phyloP scores from a whole-genome alignment of 2,329 filamentous ascomycete species.

The Talaromyces marneffei region DNA sequence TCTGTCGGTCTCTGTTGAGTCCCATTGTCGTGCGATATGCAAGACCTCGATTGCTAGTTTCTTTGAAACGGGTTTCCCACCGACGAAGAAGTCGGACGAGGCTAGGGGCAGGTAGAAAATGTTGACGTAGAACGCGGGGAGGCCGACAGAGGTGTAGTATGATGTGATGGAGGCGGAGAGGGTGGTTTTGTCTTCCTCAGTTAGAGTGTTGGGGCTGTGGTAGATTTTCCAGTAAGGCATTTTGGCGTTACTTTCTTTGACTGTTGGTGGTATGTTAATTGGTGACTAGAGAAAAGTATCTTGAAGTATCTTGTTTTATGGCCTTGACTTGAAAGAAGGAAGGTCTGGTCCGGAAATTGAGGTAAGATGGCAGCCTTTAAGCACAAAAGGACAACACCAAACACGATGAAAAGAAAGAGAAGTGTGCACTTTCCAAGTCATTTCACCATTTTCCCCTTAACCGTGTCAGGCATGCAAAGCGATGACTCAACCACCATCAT shows the following conservation, averaged over 20 bases:
- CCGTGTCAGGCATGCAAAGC: background rate
- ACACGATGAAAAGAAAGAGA: background rate
- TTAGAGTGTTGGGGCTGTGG: conserved; percentile 1
- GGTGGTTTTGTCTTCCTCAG: background rate
- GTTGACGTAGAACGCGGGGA: conserved; percentile 22
- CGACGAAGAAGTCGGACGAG: background rate
- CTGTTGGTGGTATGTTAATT: background rate
- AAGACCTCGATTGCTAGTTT: background rate
- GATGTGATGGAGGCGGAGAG: conserved; percentile 18
- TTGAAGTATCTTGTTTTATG: background rate
- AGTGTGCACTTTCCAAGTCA: background rate
- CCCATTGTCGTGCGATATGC: background rate
- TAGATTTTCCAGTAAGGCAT: conserved; percentile 7
- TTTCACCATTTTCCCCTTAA: background rate
- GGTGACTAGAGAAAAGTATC: background rate
- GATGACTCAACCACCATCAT: background rate
- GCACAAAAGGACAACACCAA: background rate
- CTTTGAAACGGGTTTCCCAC: background rate
- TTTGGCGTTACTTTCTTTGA: background rate
- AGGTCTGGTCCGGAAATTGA: background rate
- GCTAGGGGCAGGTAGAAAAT: conserved; percentile 8
- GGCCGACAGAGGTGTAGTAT: conserved; percentile 14
- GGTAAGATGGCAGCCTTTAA: background rate
- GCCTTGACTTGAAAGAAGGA: background rate
- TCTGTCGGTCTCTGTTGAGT: background rate